Percentiles rank a stretch among this genome's conserved stretches.
phyloP scores from a whole-genome alignment of 2,329 filamentous ascomycete genomes.

The Fusarium sterilihyphosum region DNA sequence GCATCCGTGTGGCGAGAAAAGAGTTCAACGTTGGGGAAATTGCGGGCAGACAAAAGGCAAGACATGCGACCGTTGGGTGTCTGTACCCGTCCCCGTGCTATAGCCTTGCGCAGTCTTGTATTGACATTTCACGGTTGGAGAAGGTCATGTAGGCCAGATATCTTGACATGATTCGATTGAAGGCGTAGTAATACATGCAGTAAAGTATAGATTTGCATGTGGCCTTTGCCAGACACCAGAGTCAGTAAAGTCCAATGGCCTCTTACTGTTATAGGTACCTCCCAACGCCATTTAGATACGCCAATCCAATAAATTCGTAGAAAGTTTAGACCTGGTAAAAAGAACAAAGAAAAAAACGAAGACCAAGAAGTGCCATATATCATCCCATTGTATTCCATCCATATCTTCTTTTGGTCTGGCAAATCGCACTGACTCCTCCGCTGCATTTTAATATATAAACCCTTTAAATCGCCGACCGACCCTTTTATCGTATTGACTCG shows the following conservation, averaged over 20 bases:
- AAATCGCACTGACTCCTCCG: neutral
- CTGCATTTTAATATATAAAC: neutral
- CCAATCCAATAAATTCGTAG: too few species aligned
- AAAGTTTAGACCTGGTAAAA: fast-evolving
- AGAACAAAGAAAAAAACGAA: too few species aligned
- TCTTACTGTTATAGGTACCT: fast-evolving
- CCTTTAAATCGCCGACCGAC: too few species aligned
- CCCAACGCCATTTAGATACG: neutral
- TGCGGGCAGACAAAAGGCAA: neutral
- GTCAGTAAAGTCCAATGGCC: neutral
- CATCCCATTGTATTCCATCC: neutral
- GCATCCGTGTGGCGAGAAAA: too few species aligned
- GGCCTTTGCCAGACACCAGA: too few species aligned
- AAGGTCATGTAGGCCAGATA: neutral
- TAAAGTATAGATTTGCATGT: neutral
- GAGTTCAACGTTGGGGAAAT: neutral
- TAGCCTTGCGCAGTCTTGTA: neutral
- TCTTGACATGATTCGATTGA: neutral
- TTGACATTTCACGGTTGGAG: too few species aligned
- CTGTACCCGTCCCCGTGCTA: too few species aligned
- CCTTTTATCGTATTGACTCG: neutral
- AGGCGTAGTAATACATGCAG: neutral
- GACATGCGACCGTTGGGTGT: neutral
- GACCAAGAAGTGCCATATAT: neutral
- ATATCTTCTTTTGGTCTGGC: neutral